A percentile compares a stretch with the other conserved stretches of the same genome.
phyloP scores from a whole-genome alignment of 345 rosid species.

The Crucihimalaya himalaica region DNA sequence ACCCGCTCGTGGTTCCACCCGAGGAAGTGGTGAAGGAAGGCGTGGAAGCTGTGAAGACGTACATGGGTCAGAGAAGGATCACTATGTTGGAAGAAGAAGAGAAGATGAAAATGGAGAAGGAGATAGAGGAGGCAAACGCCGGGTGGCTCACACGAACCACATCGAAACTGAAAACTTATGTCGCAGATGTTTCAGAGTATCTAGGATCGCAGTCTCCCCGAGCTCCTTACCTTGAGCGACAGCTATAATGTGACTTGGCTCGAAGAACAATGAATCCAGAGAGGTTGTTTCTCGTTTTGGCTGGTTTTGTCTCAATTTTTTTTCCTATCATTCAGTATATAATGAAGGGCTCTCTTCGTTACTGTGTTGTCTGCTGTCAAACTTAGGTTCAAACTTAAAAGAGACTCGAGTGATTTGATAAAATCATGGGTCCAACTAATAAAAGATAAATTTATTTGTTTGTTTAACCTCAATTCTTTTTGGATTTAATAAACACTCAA shows the following conservation, averaged over 20 bases:
- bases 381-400: conserved; percentile 11
- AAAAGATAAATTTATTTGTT: background rate
- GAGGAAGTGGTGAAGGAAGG: conserved; percentile 68
- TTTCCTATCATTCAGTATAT: background rate
- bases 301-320: conserved; percentile 10
- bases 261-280: conserved; percentile 1
- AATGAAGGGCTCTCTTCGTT: conserved; percentile 15
- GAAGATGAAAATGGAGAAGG: conserved; percentile 49
- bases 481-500: background rate
- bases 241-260: conserved; percentile 44
- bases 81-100: conserved; percentile 70
- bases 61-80: conserved; percentile 76
- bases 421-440: background rate
- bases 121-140: conserved; percentile 50
- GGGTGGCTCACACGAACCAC: conserved; percentile 89
- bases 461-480: conserved; percentile 17
- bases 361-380: conserved; percentile 7
- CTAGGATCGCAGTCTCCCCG: conserved; percentile 47
- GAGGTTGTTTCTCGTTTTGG: conserved; percentile 21
- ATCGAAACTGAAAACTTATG: conserved; percentile 70
- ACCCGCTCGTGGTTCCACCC: conserved; percentile 77
- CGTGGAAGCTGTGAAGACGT: conserved; percentile 63
- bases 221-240: conserved; percentile 74
- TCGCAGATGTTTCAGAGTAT: conserved; percentile 51
- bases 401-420: background rate